Evolutionary conservation across 179 eudicot genomes (phyloP).

Genomic region (Silene noctiflora): DNA sequence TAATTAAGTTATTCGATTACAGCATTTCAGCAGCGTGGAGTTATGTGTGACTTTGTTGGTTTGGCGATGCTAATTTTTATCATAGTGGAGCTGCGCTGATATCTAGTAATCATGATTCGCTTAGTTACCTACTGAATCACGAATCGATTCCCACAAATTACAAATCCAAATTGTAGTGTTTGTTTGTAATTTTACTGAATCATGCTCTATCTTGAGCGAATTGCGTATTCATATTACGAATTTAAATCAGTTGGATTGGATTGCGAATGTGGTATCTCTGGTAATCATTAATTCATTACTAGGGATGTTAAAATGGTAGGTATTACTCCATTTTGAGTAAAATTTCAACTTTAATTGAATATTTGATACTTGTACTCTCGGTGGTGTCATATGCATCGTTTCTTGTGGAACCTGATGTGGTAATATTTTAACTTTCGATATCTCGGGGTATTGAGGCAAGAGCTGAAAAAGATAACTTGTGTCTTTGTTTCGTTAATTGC

Average conservation of each 20-base stretch:
- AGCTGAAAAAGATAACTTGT: background rate
- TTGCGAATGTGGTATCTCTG: too few species aligned
- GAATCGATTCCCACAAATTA: too few species aligned
- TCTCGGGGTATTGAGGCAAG: background rate
- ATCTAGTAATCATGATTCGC: constrained; percentile 9
- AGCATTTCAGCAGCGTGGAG: background rate
- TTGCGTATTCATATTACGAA: too few species aligned
- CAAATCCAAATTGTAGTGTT: too few species aligned
- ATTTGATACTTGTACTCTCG: background rate
- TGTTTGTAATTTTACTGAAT: too few species aligned
- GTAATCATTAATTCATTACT: too few species aligned
- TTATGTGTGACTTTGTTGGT: background rate
- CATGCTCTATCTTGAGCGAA: too few species aligned
- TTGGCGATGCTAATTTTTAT: background rate
- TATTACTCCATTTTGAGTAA: background rate
- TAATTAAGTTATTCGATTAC: background rate
- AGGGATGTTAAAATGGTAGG: background rate
- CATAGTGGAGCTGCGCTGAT: background rate
- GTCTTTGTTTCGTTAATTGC: constrained; percentile 10
- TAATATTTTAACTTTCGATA: background rate
- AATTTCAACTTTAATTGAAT: background rate
- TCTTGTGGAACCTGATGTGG: constrained; percentile 8
- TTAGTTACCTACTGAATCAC: too few species aligned
- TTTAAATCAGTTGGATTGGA: too few species aligned
- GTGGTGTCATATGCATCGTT: background rate